Evolutionary conservation across 345 rosid species (phyloP), one percentile per base, ranked within the genome.

Genomic region (Tarenaya hassleriana): DNA sequence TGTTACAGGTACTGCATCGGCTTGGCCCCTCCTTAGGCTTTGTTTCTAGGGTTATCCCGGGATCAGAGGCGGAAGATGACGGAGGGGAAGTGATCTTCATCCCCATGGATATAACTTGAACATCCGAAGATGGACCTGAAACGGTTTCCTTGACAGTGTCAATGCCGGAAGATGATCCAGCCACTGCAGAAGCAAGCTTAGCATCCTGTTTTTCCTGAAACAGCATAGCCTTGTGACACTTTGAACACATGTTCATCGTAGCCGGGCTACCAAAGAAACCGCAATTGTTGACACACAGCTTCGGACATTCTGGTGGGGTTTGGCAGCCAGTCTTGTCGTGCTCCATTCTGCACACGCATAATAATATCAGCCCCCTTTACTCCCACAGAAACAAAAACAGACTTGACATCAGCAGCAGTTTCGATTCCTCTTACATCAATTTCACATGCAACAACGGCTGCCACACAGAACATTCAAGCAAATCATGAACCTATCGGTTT

Each of bases 241-340:
- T 88, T 16, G 97, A 88, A 56, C 97, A 88, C 95, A 88, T 82
- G 67, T 88, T 88, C 92, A 78, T 88, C 5, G 97, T 85, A 31
- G 92, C 89, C 9, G 86, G 78, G 45, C 92, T 88, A 62, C 95
- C 95, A 17, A 82, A 88, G 91, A 85, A 88, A 65, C 97, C 97
- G 15, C 97, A 88, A 56, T 86, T 83, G 69, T 89, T 89, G 43
- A 76, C 20, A 62, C 97, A 89, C 34, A 83, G 69, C 66, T 77
- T 79, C 6, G 94, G 87, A 31, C 85, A 70, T 67, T 89, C 95
- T 0, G 87, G 96, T 49, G 88, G 80, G 63, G 89, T 81, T 64
- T 86, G 95, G 75, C 95, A 89, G 69, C 88, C 95, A 57, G 97
- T 89, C 76, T 89, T 86, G 59, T 89, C 85, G 32, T 83, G 88